Percentiles rank a stretch among this genome's conserved stretches.
These are phyloP conservation scores for Ogataea nitratoaversa DNA, from an alignment of 805 yeast species.

Conservation along the genomic window DNA sequence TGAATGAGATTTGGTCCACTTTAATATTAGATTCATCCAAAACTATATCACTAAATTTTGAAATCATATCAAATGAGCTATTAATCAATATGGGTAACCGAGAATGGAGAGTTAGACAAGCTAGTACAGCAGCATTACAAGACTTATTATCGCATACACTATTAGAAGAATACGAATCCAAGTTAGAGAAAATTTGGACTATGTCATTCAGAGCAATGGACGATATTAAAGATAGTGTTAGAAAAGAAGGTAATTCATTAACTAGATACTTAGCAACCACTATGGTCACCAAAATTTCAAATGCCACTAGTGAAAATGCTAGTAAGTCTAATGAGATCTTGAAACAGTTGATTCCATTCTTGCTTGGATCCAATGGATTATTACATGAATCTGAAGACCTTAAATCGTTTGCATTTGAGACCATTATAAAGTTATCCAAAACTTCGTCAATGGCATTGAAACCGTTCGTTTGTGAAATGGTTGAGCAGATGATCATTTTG, in stretches of 20 bases:
- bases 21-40: constrained; percentile 53
- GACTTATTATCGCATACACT: constrained; percentile 66
- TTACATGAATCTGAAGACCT: constrained; percentile 86
- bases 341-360: constrained; percentile 64
- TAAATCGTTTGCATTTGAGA: constrained; percentile 66
- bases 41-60: constrained; percentile 51
- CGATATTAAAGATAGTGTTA: constrained; percentile 90
- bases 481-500: constrained; percentile 63
- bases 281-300: constrained; percentile 54
- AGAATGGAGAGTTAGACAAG: constrained; percentile 94
- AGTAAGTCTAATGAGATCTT: constrained; percentile 45
- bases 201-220: constrained; percentile 88
- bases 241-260: constrained; percentile 70
- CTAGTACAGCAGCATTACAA: constrained; percentile 66
- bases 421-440: constrained; percentile 66
- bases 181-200: constrained; percentile 71
- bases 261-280: constrained; percentile 63
- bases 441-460: constrained; percentile 56
- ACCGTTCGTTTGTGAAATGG: constrained; percentile 64
- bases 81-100: constrained; percentile 65
- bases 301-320: constrained; percentile 32
- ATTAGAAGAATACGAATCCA: constrained; percentile 44
- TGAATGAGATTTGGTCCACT: constrained; percentile 85
- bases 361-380: constrained; percentile 74
- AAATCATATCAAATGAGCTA: constrained; percentile 59